Percentiles rank a stretch among this genome's conserved stretches.
phyloP scores from a whole-genome alignment of 306 rosid species.

The Crotalaria pallida region DNA sequence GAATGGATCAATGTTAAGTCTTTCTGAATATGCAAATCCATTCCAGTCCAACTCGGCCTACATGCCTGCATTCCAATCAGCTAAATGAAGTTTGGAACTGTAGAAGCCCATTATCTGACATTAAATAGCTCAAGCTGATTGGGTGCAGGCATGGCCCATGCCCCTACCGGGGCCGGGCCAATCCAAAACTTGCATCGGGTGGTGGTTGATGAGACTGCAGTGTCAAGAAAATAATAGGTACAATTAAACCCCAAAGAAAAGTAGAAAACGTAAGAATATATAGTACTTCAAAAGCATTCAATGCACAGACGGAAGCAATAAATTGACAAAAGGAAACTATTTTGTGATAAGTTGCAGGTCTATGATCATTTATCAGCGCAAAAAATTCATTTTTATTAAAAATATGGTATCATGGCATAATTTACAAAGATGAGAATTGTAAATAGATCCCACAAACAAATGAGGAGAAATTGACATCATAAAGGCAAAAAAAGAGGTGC shows the following conservation, averaged over 20 bases:
- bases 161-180: conserved; percentile 99
- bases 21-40: conserved; percentile 31
- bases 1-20: conserved; percentile 25
- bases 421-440: not conserved
- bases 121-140: conserved; percentile 43
- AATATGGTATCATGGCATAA: not conserved
- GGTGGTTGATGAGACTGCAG: conserved; percentile 88
- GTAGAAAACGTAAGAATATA: not conserved
- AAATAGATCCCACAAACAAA: not conserved
- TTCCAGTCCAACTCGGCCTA: conserved; percentile 61
- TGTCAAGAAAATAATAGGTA: conserved; percentile 20
- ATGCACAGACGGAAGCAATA: conserved; percentile 1
- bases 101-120: conserved; percentile 28
- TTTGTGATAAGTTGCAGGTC: not conserved
- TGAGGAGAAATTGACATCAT: not conserved
- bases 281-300: not conserved
- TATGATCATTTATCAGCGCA: not conserved
- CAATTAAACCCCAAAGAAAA: conserved; percentile 1
- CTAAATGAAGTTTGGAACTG: conserved; percentile 24
- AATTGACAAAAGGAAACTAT: not conserved
- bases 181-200: conserved; percentile 89
- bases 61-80: conserved; percentile 95
- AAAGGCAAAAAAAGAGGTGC: not conserved
- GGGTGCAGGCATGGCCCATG: conserved; percentile 96
- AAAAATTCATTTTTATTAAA: not conserved